Evolutionary conservation across 139 green algal genomes (phyloP).

Genomic region (Marvania coccoides): DNA sequence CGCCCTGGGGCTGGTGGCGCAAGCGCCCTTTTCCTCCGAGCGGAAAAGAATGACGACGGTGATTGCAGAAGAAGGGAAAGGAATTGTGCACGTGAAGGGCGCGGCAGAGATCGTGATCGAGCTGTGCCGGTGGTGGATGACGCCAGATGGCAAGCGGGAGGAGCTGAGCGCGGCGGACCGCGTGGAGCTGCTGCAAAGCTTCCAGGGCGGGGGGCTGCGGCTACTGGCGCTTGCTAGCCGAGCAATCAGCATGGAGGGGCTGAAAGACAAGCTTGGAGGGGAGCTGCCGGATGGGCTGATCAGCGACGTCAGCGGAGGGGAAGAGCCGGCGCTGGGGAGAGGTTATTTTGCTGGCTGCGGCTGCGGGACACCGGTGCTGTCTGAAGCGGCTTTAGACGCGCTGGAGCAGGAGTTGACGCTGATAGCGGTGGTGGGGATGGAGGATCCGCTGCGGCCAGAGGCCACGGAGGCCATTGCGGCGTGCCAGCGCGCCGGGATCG

Average conservation of each 20-base stretch:
- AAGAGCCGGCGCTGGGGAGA: background rate
- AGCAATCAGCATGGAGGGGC: background rate
- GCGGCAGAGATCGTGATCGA: constrained; percentile 83
- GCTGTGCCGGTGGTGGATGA: constrained; percentile 45
- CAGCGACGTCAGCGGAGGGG: background rate
- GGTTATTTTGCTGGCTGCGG: background rate
- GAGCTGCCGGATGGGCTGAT: background rate
- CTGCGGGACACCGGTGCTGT: background rate
- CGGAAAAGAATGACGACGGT: constrained; percentile 77
- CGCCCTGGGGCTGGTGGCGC: background rate
- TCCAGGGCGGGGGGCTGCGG: constrained; percentile 40
- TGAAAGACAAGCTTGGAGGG: too few species aligned
- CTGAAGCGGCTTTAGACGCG: constrained; percentile 10
- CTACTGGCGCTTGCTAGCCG: background rate
- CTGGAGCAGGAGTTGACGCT: constrained; percentile 29
- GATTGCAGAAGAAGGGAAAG: background rate
- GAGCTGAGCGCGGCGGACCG: constrained; percentile 27
- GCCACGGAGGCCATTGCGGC: constrained; percentile 64
- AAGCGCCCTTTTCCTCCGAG: constrained; percentile 70
- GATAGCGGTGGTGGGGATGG: constrained; percentile 57
- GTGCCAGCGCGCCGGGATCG: constrained; percentile 80
- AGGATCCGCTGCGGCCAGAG: constrained; percentile 74
- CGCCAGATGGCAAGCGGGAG: constrained; percentile 13
- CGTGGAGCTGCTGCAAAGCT: constrained; percentile 21
- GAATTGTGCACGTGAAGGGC: constrained; percentile 71